Evolutionary conservation across 2,329 filamentous ascomycete species (phyloP).

Genomic region (Capronia americana): DNA sequence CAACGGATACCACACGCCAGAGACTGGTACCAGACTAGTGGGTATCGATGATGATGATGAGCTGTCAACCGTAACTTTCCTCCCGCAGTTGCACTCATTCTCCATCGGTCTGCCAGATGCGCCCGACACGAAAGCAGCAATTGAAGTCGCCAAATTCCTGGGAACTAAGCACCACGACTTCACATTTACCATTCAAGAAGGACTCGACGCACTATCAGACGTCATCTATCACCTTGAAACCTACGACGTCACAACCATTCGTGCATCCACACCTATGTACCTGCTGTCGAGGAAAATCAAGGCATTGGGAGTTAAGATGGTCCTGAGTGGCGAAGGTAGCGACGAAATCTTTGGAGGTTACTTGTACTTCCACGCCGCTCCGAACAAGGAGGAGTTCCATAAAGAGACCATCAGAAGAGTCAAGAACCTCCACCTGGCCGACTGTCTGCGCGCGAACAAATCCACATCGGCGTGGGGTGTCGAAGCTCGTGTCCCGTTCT

Average conservation of each 20-base stretch:
- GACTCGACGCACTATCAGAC: constrained; percentile 93
- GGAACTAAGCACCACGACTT: constrained; percentile 98
- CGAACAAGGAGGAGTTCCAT: constrained; percentile 90
- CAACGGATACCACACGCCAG: constrained; percentile 54
- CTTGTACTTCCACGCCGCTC: constrained; percentile 96
- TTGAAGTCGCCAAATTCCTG: constrained; percentile 93
- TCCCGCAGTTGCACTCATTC: constrained; percentile 97
- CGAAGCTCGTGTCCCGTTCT: constrained; percentile 95
- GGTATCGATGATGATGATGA: constrained; percentile 94
- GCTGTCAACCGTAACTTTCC: constrained; percentile 84
- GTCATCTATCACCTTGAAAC: constrained; percentile 98
- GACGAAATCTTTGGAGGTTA: constrained; percentile 99
- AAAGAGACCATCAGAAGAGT: constrained; percentile 91
- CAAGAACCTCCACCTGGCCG: constrained; percentile 95
- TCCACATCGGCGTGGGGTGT: constrained; percentile 98
- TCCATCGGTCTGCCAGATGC: constrained; percentile 94
- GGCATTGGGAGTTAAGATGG: constrained; percentile 99
- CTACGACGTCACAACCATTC: constrained; percentile 97
- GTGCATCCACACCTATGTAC: constrained; percentile 98
- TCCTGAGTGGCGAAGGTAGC: constrained; percentile 92
- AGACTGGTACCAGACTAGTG: constrained; percentile 73
- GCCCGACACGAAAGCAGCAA: constrained; percentile 88
- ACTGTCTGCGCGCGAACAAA: constrained; percentile 98
- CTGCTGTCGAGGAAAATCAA: constrained; percentile 98
- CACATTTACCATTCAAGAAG: constrained; percentile 97